Evolutionary conservation across 345 rosid species (phyloP).

Genomic region (Bretschneidera sinensis): DNA sequence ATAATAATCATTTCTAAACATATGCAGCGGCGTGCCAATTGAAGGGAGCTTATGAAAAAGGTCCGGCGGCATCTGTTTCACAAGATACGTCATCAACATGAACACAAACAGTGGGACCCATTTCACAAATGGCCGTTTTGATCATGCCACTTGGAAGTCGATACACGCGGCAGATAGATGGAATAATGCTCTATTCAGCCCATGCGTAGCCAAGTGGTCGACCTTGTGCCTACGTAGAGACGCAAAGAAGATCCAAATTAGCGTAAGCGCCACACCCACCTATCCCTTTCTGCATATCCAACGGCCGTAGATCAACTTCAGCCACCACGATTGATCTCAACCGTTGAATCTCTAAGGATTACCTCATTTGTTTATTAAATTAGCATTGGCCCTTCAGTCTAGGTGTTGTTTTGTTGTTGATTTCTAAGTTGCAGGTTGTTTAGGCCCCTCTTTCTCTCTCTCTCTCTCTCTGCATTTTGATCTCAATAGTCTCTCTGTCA

Average conservation of each 20-base stretch:
- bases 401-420: conserved; percentile 36
- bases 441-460: not conserved
- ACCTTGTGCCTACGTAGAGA: conserved; percentile 22
- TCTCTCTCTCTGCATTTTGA: conserved; percentile 1
- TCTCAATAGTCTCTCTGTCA: not conserved
- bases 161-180: not conserved
- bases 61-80: too few species aligned
- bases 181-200: conserved; percentile 1
- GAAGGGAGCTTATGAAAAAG: too few species aligned
- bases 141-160: not conserved
- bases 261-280: conserved; percentile 47
- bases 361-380: conserved; percentile 21
- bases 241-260: conserved; percentile 25
- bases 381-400: conserved; percentile 22
- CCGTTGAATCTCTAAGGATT: conserved; percentile 19
- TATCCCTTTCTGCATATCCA: conserved; percentile 26
- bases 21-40: too few species aligned
- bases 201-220: conserved; percentile 19
- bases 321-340: conserved; percentile 33
- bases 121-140: not conserved
- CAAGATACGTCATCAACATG: too few species aligned
- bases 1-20: too few species aligned
- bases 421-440: conserved; percentile 34
- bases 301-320: conserved; percentile 20
- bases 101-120: not conserved